Base-by-base conservation (phyloP, 176 grass and related monocot species). In the Thinopyrum elongatum region DNA sequence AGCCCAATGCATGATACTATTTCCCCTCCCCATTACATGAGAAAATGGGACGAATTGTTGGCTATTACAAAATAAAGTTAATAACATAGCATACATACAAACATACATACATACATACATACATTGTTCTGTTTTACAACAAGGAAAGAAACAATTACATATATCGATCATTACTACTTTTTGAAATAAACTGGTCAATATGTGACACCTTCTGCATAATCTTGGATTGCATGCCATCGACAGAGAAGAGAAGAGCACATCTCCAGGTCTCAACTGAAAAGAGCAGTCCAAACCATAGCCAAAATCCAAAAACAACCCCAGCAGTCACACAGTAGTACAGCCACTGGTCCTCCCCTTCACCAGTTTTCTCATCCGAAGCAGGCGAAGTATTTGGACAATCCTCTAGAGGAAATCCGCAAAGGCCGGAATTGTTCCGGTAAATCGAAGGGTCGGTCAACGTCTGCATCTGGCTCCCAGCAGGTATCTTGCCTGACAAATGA, bases 261-360 rank as follows among this genome's bases (percentile, higher is more conserved):
- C 88, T 95, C 87, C 65, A 81, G 1, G 79, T 16, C 21, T n/a
- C 29, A 8, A 88, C 34, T 11, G 79, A 82, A 65, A 93, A 73
- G 22, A 93, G 68, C 74, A 93, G 62, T 5, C 87, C 91, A 33
- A 86, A 86, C 76, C 90, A 93, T 4, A 89, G 12, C 94, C 91
- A 97, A 73, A 86, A 86, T 28, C 91, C 94, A 47, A 86, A 85
- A 83, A 70, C 79, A 21, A 94, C 58, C 29, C 94, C 94, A 49
- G 70, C 79, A 49, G 46, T 78, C 55, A 86, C 82, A 27, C 77
- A 88, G 34, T 86, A 76, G 26, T 61, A 97, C 4, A 94, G 0
- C 89, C 89, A 90, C 29, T 84, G 58, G n/a, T 90, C 85, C 6
- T 70, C 26, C 4, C 1, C 9, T n/a, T 70, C 12, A 51, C 5